phyloP scores from a whole-genome alignment of 805 yeast genomes.

The Nakazawaea ernobii region DNA sequence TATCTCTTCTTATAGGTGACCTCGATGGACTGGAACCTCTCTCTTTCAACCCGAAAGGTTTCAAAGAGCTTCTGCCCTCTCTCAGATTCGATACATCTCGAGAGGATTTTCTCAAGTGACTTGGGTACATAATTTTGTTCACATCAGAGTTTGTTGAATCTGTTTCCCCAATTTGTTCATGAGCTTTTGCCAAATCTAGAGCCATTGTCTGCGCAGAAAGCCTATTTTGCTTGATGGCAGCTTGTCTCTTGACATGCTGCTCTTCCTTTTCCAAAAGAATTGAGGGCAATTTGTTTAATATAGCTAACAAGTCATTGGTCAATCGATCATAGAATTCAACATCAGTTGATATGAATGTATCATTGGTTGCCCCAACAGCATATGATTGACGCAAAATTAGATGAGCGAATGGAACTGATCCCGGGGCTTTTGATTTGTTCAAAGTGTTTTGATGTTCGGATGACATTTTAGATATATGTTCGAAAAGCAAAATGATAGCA shows the following conservation, averaged over 20 bases:
- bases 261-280: neutral
- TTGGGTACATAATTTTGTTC: neutral
- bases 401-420: neutral
- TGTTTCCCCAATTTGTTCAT: neutral
- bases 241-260: neutral
- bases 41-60: constrained; percentile 1
- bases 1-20: neutral
- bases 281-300: neutral
- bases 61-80: neutral
- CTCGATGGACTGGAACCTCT: neutral
- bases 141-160: neutral
- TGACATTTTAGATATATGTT: neutral
- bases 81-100: neutral
- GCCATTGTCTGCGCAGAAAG: neutral
- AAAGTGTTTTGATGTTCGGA: neutral
- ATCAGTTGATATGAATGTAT: neutral
- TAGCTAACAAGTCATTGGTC: neutral
- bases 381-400: neutral
- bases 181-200: neutral
- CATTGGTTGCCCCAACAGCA: neutral
- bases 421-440: neutral
- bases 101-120: neutral
- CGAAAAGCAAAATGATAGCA: neutral
- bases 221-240: neutral
- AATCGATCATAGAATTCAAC: neutral